phyloP scores from a whole-genome alignment of 768 basidiomycete species.

The Sarcomyxa edulis region DNA sequence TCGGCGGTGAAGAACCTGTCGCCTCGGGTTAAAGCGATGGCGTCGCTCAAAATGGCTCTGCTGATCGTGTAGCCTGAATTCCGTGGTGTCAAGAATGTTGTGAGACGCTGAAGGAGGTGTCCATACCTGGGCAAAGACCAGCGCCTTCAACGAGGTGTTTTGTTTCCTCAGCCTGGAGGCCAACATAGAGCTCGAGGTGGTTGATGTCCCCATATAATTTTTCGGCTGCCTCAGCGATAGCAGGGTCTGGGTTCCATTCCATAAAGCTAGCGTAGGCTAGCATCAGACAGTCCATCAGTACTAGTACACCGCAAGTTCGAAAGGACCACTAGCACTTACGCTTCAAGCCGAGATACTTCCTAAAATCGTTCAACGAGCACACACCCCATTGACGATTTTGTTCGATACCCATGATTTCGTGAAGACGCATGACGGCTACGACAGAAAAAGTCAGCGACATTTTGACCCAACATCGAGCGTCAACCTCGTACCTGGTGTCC shows the following conservation, averaged over 20 bases:
- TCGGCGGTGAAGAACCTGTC: conserved; percentile 82
- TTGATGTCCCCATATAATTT: conserved; percentile 75
- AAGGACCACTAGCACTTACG: conserved; percentile 33
- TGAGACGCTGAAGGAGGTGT: not conserved
- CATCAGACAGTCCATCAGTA: not conserved
- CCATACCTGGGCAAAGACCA: conserved; percentile 75
- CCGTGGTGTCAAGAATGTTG: not conserved
- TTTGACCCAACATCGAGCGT: not conserved
- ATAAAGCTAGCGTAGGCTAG: conserved; percentile 64
- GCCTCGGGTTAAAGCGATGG: conserved; percentile 81
- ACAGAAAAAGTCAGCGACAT: not conserved
- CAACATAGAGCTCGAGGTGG: conserved; percentile 75
- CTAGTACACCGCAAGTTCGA: not conserved
- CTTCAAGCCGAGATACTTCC: conserved; percentile 77
- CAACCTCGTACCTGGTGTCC: conserved; percentile 48
- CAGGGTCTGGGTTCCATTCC: conserved; percentile 77
- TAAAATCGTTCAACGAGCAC: conserved; percentile 81
- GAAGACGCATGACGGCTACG: conserved; percentile 59
- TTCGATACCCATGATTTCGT: conserved; percentile 85
- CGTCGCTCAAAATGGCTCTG: conserved; percentile 81
- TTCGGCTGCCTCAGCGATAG: conserved; percentile 68
- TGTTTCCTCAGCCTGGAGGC: conserved; percentile 72
- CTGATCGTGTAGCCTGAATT: conserved; percentile 69
- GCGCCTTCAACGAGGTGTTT: conserved; percentile 76
- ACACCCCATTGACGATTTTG: conserved; percentile 74